Percentiles rank a stretch among this genome's conserved stretches.
phyloP scores from a whole-genome alignment of 169 alveolate genomes.

The Plasmodium gonderi region DNA sequence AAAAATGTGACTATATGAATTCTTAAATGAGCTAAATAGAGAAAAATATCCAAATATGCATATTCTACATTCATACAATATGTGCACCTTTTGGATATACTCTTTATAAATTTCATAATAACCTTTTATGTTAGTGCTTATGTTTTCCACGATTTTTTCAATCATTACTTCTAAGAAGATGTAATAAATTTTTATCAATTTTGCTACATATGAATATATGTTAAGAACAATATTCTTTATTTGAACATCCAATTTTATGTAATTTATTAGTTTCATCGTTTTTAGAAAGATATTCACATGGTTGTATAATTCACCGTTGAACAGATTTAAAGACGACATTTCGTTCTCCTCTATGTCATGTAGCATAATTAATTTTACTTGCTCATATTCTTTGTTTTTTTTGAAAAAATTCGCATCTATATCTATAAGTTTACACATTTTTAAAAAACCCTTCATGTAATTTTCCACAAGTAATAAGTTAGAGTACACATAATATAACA shows the following conservation, averaged over 20 bases:
- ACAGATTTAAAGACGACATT: slow-evolving; percentile 7
- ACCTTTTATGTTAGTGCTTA: slow-evolving; percentile 13
- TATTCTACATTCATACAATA: slow-evolving; percentile 64
- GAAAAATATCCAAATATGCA: slow-evolving; percentile 59
- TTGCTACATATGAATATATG: slow-evolving; percentile 44
- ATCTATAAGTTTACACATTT: slow-evolving; percentile 21
- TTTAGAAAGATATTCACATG: slow-evolving; percentile 29
- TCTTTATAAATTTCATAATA: slow-evolving; percentile 48
- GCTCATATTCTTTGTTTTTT: slow-evolving; percentile 17
- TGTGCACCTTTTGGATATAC: slow-evolving; percentile 11
- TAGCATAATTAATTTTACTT: not conserved
- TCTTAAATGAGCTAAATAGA: slow-evolving; percentile 14
- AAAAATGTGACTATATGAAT: slow-evolving; percentile 67
- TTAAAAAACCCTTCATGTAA: slow-evolving; percentile 38
- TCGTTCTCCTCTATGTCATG: not conserved
- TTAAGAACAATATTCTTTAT: slow-evolving; percentile 41
- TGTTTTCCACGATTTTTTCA: slow-evolving; percentile 9
- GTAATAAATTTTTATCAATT: slow-evolving; percentile 56
- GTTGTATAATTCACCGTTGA: slow-evolving; percentile 25
- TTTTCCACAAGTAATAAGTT: slow-evolving; percentile 29
- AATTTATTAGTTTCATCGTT: slow-evolving; percentile 71
- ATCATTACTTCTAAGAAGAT: slow-evolving; percentile 38
- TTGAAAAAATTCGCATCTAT: not conserved
- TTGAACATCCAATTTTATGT: slow-evolving; percentile 48
- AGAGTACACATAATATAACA: slow-evolving; percentile 33